Evolutionary conservation across 495 filamentous ascomycete species (phyloP), one percentile per base, ranked within the genome.

Genomic region (Podospora sp.): DNA sequence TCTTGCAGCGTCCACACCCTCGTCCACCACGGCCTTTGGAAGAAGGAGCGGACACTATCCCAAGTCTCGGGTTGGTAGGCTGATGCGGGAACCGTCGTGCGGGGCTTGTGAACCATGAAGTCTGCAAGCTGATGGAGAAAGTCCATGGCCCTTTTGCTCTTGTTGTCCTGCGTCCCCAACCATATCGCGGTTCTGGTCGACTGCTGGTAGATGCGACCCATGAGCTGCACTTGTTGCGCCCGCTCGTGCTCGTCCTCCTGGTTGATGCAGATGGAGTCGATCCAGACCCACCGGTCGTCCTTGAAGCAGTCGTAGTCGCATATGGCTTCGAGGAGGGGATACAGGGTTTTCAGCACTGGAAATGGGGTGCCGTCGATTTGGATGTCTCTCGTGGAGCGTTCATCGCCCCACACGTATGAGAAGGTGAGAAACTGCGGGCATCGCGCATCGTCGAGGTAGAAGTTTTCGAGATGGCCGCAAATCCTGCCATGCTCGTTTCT

Each of bases 211-310:
- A 69, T 66, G 29, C 36, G 50, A 52, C 65, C 49, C 67, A 73
- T 75, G 18, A 66, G 33, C 59, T 71, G 72, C 4, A 73, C 69
- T 25, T 73, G 71, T 20, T 65, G 35, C 3, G 62, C 65, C 22
- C 70, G 70, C 60, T 75, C 77, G 9, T 59, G 57, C 21, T 64
- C 63, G 29, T 79, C 73, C 12, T 68, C 12, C 55, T 78, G 77
- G 56, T 79, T 76, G 27, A 79, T 79, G 67, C 74, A 75, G 25
- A 78, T 64, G 14, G 76, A 72, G 62, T 79, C 77, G 11, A 76
- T 71, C 77, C 77, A 79, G 2, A 76, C 14, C 62, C 65, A 70
- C 22, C 56, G 20, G 29, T 56, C 51, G 27, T 57, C n/a, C 24
- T 18, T 24, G 27, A 65, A 65, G 35, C 29, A 46, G 1, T 26